Evolutionary conservation across 176 grass and related monocot species (phyloP).

Genomic region (Triticum dicoccoides): DNA sequence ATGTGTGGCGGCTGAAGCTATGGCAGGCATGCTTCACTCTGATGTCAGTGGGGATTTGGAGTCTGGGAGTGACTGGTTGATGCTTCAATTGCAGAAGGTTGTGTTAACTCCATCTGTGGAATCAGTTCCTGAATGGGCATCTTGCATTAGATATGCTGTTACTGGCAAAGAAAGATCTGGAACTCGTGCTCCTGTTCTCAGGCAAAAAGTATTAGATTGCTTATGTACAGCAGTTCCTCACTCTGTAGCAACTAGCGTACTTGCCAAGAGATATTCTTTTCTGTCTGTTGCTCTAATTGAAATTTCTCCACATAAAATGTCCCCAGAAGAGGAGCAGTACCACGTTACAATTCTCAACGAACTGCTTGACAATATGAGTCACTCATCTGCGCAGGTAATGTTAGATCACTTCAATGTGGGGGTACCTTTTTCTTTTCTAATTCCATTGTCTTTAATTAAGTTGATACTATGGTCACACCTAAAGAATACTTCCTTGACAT

Average conservation of each 20-base stretch:
- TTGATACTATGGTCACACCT: not conserved
- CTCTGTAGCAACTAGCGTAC: constrained; percentile 62
- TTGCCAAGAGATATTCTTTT: constrained; percentile 97
- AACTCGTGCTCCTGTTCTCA: constrained; percentile 66
- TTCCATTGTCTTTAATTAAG: not conserved
- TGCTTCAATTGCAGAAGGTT: constrained; percentile 69
- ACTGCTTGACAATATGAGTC: constrained; percentile 85
- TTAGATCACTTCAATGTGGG: not conserved
- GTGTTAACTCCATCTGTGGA: constrained; percentile 85
- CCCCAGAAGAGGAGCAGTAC: constrained; percentile 54
- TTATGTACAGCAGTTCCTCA: constrained; percentile 61
- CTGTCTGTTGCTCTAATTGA: constrained; percentile 79
- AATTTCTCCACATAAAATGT: constrained; percentile 85
- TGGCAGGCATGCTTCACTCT: constrained; percentile 93
- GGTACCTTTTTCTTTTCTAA: not conserved
- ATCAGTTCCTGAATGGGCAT: constrained; percentile 91
- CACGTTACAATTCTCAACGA: constrained; percentile 80
- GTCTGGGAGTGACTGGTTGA: constrained; percentile 63
- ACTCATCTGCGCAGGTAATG: constrained; percentile 86
- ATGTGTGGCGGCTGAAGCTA: constrained; percentile 93
- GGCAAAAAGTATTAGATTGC: constrained; percentile 78
- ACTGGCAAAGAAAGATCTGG: constrained; percentile 90
- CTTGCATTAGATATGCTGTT: constrained; percentile 91
- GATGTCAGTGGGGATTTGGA: constrained; percentile 63
- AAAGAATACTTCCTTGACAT: not conserved